Evolutionary conservation across 176 grass and related monocot genomes (phyloP).

Genomic region (Bromus sterilis): DNA sequence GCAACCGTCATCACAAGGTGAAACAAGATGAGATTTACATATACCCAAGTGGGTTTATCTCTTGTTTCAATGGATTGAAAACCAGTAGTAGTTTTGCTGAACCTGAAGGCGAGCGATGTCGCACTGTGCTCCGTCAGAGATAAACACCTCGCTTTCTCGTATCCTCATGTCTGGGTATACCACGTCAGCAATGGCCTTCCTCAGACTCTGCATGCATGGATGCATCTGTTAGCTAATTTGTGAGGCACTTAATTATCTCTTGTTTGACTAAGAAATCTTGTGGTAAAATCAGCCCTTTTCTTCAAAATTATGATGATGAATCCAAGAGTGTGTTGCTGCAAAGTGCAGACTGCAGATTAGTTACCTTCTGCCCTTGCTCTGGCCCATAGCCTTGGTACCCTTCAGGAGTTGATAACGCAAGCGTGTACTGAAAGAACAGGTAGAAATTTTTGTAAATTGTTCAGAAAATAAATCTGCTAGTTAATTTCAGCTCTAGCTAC

Average conservation of each 20-base stretch:
- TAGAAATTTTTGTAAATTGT: no score
- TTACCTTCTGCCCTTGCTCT: constrained; percentile 83
- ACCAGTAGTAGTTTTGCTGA: neutral
- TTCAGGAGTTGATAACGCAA: constrained; percentile 77
- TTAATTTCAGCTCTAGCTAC: no score
- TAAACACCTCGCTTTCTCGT: constrained; percentile 56
- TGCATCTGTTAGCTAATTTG: neutral
- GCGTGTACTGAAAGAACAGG: constrained; percentile 54
- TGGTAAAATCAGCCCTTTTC: no score
- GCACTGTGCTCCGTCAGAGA: constrained; percentile 87
- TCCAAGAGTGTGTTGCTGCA: neutral
- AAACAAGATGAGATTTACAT: neutral
- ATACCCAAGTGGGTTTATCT: no score
- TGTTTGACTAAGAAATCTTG: neutral
- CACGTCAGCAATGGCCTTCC: constrained; percentile 59
- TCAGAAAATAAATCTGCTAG: no score
- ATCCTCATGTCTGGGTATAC: constrained; percentile 72
- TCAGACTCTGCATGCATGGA: constrained; percentile 37
- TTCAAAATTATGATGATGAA: no score
- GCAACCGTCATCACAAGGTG: neutral
- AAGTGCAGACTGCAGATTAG: neutral
- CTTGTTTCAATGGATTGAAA: neutral
- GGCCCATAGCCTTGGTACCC: constrained; percentile 86
- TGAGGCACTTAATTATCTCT: neutral
- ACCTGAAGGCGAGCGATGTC: constrained; percentile 88